Percentiles rank a stretch among this genome's conserved stretches.
Conservation (phyloP, 495 filamentous ascomycete genomes). For the Parmelia sp. region DNA sequence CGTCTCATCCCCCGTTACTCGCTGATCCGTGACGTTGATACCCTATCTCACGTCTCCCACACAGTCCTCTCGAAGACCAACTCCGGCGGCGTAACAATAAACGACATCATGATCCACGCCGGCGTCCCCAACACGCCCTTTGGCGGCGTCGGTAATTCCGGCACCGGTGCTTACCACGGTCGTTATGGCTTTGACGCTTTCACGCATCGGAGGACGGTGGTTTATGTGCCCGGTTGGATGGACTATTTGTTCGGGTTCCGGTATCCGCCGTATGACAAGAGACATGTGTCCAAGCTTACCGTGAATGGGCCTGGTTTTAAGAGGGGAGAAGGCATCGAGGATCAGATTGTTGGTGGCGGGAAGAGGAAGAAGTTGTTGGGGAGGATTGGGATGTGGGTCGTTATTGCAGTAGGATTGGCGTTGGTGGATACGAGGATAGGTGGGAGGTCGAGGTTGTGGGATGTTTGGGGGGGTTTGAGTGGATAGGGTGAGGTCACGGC, state of each 20-base stretch:
- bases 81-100: slow-evolving; percentile 26
- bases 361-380: background rate
- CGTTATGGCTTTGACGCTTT: slow-evolving; percentile 27
- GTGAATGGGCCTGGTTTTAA: slow-evolving; percentile 18
- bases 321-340: slow-evolving; percentile 18
- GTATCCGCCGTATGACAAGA: slow-evolving; percentile 19
- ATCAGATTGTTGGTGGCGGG: slow-evolving; percentile 15
- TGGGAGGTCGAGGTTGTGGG: background rate
- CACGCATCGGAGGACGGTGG: slow-evolving; percentile 18
- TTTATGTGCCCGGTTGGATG: background rate
- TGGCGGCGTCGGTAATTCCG: slow-evolving; percentile 25
- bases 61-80: slow-evolving; percentile 19
- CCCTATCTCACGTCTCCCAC: background rate
- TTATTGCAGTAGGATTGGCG: slow-evolving; percentile 4
- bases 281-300: slow-evolving; percentile 13
- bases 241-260: slow-evolving; percentile 13
- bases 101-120: slow-evolving; percentile 20
- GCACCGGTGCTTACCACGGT: slow-evolving; percentile 23
- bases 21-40: background rate
- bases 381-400: background rate
- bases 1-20: background rate
- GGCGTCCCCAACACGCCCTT: slow-evolving; percentile 25
- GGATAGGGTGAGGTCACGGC: too few relatives aligned
- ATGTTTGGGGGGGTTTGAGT: background rate
- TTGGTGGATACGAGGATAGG: slow-evolving; percentile 10